Percentiles rank a stretch among this genome's conserved stretches.
phyloP scores from a whole-genome alignment of 495 filamentous ascomycete genomes.

The Daldinia grandis region DNA sequence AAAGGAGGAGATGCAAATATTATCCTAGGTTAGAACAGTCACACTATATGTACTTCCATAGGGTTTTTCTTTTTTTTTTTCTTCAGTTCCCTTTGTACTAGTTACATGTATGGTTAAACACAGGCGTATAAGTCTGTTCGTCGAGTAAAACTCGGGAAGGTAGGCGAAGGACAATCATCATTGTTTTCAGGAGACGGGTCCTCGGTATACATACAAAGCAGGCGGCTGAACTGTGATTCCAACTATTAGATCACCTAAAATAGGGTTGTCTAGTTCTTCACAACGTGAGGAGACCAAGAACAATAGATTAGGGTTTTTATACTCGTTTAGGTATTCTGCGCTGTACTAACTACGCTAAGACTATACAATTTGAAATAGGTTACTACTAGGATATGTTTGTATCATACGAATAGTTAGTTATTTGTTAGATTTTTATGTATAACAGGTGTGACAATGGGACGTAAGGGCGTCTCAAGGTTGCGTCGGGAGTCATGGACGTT shows the following conservation, averaged over 20 bases:
- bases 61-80: neutral
- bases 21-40: constrained; percentile 67
- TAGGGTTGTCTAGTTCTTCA: neutral
- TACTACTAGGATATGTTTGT: neutral
- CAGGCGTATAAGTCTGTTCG: neutral
- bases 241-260: neutral
- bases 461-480: constrained; percentile 2
- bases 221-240: neutral
- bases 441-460: neutral
- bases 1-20: constrained; percentile 77
- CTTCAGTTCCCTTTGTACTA: neutral
- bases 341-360: neutral
- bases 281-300: neutral
- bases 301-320: neutral
- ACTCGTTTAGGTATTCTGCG: neutral
- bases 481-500: neutral
- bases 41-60: neutral
- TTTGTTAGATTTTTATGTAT: neutral
- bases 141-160: neutral
- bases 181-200: neutral
- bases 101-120: neutral
- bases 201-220: neutral
- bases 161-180: neutral
- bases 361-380: neutral
- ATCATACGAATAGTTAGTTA: constrained; percentile 5